A percentile compares a stretch with the other conserved stretches of the same genome.
phyloP scores from a whole-genome alignment of 1,139 yeast species.

The Geotrichum europaeum region DNA sequence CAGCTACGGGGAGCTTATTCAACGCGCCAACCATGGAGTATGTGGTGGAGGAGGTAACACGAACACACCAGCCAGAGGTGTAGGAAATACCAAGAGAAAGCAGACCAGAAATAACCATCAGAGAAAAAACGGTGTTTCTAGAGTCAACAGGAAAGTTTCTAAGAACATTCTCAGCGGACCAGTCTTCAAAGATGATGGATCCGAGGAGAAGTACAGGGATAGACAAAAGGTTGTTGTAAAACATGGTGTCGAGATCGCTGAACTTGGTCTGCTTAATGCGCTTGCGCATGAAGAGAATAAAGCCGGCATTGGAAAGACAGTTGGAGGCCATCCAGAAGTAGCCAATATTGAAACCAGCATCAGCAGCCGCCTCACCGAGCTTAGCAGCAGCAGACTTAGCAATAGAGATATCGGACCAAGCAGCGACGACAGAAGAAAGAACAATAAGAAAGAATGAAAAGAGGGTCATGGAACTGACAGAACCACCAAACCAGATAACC shows the following conservation, averaged over 20 bases:
- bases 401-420: constrained; percentile 69
- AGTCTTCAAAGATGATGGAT: constrained; percentile 80
- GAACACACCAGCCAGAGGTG: constrained; percentile 99
- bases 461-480: constrained; percentile 83
- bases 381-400: constrained; percentile 30
- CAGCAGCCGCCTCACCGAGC: constrained; percentile 30
- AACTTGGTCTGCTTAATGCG: constrained; percentile 95
- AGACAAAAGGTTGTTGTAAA: constrained; percentile 88
- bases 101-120: constrained; percentile 89
- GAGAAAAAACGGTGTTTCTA: constrained; percentile 59
- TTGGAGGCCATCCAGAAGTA: constrained; percentile 95
- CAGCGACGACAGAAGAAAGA: constrained; percentile 85
- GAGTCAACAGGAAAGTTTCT: constrained; percentile 71
- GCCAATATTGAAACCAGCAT: constrained; percentile 56
- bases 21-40: constrained; percentile 99
- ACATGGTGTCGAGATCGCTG: constrained; percentile 98
- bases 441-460: constrained; percentile 88
- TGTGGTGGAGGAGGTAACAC: constrained; percentile 96
- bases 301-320: constrained; percentile 90
- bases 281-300: constrained; percentile 92
- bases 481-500: constrained; percentile 94
- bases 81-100: constrained; percentile 95
- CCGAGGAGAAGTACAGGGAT: constrained; percentile 77
- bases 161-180: constrained; percentile 75
- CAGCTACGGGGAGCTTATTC: constrained; percentile 95